Conservation (phyloP, 2,329 filamentous ascomycete genomes). For the Cercospora zeina region DNA sequence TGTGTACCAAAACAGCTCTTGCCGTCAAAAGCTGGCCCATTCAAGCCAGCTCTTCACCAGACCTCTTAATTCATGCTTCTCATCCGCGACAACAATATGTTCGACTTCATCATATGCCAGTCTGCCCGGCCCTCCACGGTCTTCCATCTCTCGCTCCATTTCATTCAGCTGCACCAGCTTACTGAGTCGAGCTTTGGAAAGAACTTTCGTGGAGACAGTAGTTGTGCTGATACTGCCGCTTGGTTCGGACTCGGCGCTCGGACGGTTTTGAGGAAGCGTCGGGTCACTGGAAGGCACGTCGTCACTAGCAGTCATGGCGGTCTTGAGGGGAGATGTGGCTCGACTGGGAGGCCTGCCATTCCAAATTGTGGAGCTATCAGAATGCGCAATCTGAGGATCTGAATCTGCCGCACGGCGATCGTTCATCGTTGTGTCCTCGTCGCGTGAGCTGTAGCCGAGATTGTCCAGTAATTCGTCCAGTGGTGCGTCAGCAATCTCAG, state of each 20-base stretch:
- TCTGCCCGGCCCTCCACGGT: slow-evolving; percentile 75
- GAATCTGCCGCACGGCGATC: not conserved
- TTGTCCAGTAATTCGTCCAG: slow-evolving; percentile 48
- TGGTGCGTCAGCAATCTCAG: slow-evolving; percentile 41
- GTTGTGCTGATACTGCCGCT: not conserved
- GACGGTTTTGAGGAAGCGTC: slow-evolving; percentile 33
- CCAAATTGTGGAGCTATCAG: slow-evolving; percentile 18
- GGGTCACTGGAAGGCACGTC: slow-evolving; percentile 15
- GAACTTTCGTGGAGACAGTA: not conserved
- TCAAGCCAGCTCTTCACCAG: slow-evolving; percentile 93
- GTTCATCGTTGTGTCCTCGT: slow-evolving; percentile 11
- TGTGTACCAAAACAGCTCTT: not conserved
- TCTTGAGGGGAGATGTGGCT: slow-evolving; percentile 21
- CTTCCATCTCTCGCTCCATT: slow-evolving; percentile 67
- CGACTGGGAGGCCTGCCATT: slow-evolving; percentile 13
- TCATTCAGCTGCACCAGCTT: slow-evolving; percentile 57
- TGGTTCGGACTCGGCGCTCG: slow-evolving; percentile 13
- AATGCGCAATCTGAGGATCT: slow-evolving; percentile 8
- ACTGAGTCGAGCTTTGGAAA: slow-evolving; percentile 40
- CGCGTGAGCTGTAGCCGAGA: slow-evolving; percentile 43
- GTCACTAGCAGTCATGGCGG: slow-evolving; percentile 8
- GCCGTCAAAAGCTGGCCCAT: slow-evolving; percentile 59
- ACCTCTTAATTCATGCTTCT: slow-evolving; percentile 64
- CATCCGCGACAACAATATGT: slow-evolving; percentile 64
- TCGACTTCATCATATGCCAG: slow-evolving; percentile 80